phyloP scores from a whole-genome alignment of 441 rosid species.

The Populus trichocarpa region DNA sequence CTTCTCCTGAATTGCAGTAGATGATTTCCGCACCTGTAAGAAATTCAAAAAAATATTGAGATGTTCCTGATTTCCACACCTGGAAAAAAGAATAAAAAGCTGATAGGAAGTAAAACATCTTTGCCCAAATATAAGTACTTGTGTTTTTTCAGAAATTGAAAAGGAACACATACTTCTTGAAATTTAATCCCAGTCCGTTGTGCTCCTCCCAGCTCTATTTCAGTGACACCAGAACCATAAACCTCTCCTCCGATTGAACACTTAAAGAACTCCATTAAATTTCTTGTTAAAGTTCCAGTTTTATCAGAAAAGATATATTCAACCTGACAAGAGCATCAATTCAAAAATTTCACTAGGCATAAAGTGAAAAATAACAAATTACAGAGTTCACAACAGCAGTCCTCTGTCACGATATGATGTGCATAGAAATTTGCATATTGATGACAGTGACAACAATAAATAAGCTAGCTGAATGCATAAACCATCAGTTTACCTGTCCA shows the following conservation, averaged over 20 bases:
- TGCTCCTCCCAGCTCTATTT: conserved; percentile 86
- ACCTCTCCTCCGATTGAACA: conserved; percentile 97
- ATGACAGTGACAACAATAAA: neutral
- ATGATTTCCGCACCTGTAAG: conserved; percentile 50
- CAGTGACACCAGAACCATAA: conserved; percentile 95
- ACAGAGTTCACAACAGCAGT: neutral
- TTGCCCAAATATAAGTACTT: neutral
- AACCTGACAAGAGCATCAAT: conserved; percentile 55
- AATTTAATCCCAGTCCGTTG: conserved; percentile 64
- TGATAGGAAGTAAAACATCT: conserved; percentile 6
- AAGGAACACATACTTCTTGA: conserved; percentile 52
- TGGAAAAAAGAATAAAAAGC: neutral
- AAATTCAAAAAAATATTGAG: conserved; percentile 8
- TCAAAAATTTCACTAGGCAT: neutral
- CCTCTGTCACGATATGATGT: neutral
- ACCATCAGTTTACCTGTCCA: conserved; percentile 73
- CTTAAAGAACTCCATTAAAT: conserved; percentile 99
- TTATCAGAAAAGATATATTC: conserved; percentile 98
- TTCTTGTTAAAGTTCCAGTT: conserved; percentile 98
- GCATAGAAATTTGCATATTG: conserved; percentile 1
- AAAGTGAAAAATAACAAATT: neutral
- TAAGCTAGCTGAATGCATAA: neutral
- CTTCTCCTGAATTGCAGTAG: conserved; percentile 60
- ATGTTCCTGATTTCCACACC: conserved; percentile 12
- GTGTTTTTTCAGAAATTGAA: conserved; percentile 1